These are phyloP conservation scores for Withania somnifera DNA, from an alignment of 305 asterid genomes.

Conservation along the genomic window DNA sequence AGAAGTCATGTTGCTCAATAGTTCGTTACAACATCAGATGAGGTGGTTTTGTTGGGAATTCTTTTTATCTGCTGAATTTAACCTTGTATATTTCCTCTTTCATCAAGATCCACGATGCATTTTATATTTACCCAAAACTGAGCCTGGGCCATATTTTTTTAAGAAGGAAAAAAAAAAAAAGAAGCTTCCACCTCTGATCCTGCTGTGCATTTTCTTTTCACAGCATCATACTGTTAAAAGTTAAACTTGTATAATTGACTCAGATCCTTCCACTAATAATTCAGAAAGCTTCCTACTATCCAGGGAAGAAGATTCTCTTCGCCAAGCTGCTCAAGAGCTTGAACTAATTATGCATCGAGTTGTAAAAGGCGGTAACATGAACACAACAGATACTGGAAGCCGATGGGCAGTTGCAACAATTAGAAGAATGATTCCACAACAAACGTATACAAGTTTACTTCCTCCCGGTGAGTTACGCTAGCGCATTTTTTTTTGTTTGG, in stretches of 20 bases:
- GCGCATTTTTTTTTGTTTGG: not conserved
- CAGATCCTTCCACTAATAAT: constrained; percentile 5
- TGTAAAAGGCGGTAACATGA: constrained; percentile 14
- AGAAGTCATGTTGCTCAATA: not conserved
- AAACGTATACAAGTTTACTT: no score
- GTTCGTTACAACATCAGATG: not conserved
- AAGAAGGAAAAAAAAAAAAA: no score
- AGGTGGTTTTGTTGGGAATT: not conserved
- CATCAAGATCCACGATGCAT: not conserved
- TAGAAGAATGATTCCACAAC: no score
- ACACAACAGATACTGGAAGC: constrained; percentile 8
- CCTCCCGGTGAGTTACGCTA: not conserved
- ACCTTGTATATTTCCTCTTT: not conserved
- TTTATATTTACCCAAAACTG: not conserved
- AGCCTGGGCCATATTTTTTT: not conserved
- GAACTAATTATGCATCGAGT: constrained; percentile 22
- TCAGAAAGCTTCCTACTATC: constrained; percentile 26
- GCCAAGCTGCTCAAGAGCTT: constrained; percentile 40
- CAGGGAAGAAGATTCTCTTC: constrained; percentile 35
- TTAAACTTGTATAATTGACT: not conserved
- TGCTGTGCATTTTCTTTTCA: not conserved
- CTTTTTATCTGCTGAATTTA: not conserved
- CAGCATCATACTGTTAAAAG: not conserved
- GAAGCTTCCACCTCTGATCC: not conserved
- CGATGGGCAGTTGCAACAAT: constrained; percentile 39